Evolutionary conservation across 805 yeast species (phyloP).

Genomic region (Hanseniaspora clermontiae): DNA sequence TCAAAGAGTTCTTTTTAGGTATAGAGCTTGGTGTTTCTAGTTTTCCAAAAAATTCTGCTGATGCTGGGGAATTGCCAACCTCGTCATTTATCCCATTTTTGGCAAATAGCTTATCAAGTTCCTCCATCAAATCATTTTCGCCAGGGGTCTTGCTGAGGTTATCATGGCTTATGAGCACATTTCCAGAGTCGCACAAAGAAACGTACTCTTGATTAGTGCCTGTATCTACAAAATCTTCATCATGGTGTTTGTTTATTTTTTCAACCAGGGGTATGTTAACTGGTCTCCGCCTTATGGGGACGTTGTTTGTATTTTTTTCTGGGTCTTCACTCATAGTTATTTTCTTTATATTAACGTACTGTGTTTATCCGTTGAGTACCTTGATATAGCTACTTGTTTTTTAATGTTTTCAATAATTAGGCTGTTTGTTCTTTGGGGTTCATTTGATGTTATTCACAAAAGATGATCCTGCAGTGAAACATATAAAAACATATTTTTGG

Average conservation of each 20-base stretch:
- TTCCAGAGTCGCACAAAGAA: neutral
- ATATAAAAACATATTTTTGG: neutral
- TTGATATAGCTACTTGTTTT: too few relatives aligned
- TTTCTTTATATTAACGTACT: neutral
- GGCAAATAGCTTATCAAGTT: constrained; percentile 4
- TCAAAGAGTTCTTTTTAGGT: neutral
- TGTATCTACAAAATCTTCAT: neutral
- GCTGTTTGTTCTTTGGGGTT: neutral
- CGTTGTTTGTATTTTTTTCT: neutral
- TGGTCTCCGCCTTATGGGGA: neutral
- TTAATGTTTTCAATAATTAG: neutral
- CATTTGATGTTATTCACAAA: neutral
- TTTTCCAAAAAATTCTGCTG: neutral
- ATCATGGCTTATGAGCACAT: neutral
- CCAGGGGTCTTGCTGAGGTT: constrained; percentile 1
- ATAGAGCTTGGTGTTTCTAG: constrained; percentile 15
- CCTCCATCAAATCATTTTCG: constrained; percentile 1
- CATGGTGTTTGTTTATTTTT: neutral
- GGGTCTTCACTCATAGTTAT: neutral
- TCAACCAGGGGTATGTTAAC: neutral
- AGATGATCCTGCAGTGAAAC: neutral
- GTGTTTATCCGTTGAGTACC: neutral
- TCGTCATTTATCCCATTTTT: neutral
- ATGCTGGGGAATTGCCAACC: neutral
- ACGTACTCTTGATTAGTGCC: neutral